Evolutionary conservation across 768 basidiomycete genomes (phyloP).

Genomic region (Russula dissimulans): DNA sequence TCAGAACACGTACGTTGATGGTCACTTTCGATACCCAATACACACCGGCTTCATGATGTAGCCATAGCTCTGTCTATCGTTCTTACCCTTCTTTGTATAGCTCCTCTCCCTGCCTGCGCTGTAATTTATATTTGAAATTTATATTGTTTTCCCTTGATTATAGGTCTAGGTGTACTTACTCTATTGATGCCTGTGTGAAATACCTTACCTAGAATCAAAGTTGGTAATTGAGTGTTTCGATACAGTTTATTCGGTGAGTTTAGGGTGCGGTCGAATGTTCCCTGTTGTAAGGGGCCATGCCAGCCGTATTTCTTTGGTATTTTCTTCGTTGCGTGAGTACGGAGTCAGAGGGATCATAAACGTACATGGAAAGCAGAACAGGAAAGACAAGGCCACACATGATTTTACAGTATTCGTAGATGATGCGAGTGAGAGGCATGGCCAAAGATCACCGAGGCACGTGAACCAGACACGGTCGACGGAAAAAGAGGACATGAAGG

Average conservation of each 20-base stretch:
- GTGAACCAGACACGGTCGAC: too few species aligned
- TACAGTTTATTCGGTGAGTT: neutral
- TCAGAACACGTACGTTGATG: too few species aligned
- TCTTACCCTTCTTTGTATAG: neutral
- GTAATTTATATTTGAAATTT: neutral
- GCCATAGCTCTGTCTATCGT: neutral
- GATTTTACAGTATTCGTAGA: conserved; percentile 6
- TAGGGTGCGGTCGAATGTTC: neutral
- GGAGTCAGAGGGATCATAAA: neutral
- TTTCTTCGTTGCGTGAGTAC: neutral
- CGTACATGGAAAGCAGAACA: neutral
- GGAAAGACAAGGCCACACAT: neutral
- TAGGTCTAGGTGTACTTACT: neutral
- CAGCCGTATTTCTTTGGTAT: neutral
- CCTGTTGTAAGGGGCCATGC: neutral
- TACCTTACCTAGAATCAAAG: too few species aligned
- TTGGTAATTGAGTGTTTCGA: too few species aligned
- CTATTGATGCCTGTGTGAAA: neutral
- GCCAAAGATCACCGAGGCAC: too few species aligned
- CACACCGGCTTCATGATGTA: neutral
- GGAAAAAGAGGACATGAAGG: neutral
- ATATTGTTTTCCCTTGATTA: neutral
- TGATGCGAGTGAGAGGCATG: neutral
- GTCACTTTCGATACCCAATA: neutral
- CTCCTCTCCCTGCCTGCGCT: neutral